These are phyloP conservation scores for Remersonia thermophila DNA, from an alignment of 2,329 filamentous ascomycete species.

Conservation along the genomic window DNA sequence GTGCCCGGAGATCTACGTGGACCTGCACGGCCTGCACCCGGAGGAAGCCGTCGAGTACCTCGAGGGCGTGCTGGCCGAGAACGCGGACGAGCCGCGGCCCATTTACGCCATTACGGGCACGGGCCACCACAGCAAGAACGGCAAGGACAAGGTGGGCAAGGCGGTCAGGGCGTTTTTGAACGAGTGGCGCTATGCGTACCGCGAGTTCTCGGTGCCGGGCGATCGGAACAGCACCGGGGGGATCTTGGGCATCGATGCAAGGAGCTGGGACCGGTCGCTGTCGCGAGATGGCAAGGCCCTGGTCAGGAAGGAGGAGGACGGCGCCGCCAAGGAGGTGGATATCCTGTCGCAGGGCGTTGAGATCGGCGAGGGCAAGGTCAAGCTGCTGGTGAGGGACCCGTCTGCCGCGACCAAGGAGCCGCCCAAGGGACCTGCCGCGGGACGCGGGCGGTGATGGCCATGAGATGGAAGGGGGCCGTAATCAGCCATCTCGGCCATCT, in stretches of 20 bases:
- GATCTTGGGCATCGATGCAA: slow-evolving; percentile 54
- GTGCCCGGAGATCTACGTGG: slow-evolving; percentile 73
- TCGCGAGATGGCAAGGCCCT: slow-evolving; percentile 31
- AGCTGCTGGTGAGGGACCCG: slow-evolving; percentile 46
- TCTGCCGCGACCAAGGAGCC: slow-evolving; percentile 20
- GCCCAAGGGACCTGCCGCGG: slow-evolving; percentile 42
- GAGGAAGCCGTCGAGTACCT: slow-evolving; percentile 95
- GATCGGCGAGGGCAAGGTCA: slow-evolving; percentile 55
- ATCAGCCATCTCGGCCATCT: too few species aligned
- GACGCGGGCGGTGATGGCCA: slow-evolving; percentile 28
- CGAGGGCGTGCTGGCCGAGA: slow-evolving; percentile 74
- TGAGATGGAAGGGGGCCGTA: neutral
- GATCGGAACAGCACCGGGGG: slow-evolving; percentile 76
- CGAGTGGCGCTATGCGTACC: slow-evolving; percentile 90
- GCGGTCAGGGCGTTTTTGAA: slow-evolving; percentile 82
- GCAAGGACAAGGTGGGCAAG: slow-evolving; percentile 96
- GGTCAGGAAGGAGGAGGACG: slow-evolving; percentile 27
- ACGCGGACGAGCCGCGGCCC: slow-evolving; percentile 58
- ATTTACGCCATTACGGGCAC: slow-evolving; percentile 96
- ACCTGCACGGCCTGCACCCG: slow-evolving; percentile 95
- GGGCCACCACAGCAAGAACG: slow-evolving; percentile 95
- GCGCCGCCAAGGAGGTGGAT: slow-evolving; percentile 38
- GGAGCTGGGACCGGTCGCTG: slow-evolving; percentile 54
- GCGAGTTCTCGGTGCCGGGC: slow-evolving; percentile 93
- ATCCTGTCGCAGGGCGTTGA: slow-evolving; percentile 54